These are phyloP conservation scores for Nadsonia fulvescens DNA, from an alignment of 805 yeast species.

Conservation along the genomic window DNA sequence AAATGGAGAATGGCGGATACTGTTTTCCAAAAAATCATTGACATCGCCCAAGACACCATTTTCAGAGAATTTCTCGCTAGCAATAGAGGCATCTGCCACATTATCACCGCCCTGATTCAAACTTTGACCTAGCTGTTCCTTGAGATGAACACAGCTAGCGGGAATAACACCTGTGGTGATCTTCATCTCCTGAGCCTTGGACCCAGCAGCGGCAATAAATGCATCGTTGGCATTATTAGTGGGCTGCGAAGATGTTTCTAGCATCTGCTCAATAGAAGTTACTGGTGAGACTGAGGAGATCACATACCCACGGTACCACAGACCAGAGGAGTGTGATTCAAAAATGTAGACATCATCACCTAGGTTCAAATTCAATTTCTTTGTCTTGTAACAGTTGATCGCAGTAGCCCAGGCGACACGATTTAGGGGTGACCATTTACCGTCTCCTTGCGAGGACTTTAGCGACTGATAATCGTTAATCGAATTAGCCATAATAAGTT, in stretches of 20 bases:
- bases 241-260: too few relatives aligned
- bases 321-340: constrained; percentile 33
- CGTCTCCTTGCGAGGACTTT: too few relatives aligned
- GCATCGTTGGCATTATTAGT: constrained; percentile 17
- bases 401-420: constrained; percentile 30
- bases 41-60: too few relatives aligned
- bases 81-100: neutral
- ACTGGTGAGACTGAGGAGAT: constrained; percentile 33
- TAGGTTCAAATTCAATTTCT: constrained; percentile 16
- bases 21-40: too few relatives aligned
- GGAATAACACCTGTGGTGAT: constrained; percentile 15
- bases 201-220: too few relatives aligned
- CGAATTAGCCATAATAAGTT: too few relatives aligned
- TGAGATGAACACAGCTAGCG: constrained; percentile 9
- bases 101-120: neutral
- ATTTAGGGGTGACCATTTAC: too few relatives aligned
- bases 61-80: too few relatives aligned
- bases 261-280: constrained; percentile 12
- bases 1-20: too few relatives aligned
- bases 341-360: constrained; percentile 68
- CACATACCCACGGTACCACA: constrained; percentile 71
- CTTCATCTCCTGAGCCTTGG: constrained; percentile 12
- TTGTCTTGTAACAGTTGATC: constrained; percentile 19
- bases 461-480: too few relatives aligned
- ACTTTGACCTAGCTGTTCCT: constrained; percentile 9